Evolutionary conservation across 192 early-diverging fungal genomes (phyloP).

Genomic region (Funneliformis mosseae): DNA sequence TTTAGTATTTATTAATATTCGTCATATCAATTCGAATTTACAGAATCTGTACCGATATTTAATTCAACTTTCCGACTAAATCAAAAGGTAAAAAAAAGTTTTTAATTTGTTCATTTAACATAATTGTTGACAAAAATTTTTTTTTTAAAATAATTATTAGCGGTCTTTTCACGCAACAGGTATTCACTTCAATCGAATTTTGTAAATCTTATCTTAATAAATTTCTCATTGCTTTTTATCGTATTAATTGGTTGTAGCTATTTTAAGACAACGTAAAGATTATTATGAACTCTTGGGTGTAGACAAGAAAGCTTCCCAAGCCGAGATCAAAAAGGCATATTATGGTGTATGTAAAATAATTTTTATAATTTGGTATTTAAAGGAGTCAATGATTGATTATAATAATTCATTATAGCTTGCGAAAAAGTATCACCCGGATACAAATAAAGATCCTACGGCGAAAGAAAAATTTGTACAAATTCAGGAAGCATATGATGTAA

Average conservation of each 20-base stretch:
- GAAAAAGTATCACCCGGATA: conserved; percentile 97
- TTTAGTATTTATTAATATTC: background rate
- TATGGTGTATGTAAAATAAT: conserved; percentile 65
- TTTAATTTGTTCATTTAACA: background rate
- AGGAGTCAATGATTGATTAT: conserved; percentile 28
- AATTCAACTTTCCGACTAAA: background rate
- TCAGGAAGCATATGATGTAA: conserved; percentile 90
- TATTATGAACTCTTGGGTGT: conserved; percentile 89
- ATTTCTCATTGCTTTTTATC: background rate
- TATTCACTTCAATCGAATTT: background rate
- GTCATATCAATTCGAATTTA: background rate
- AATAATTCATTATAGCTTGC: conserved; percentile 64
- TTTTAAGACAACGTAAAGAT: conserved; percentile 52
- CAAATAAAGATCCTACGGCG: conserved; percentile 88
- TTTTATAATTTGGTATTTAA: conserved; percentile 15
- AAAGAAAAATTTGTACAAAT: conserved; percentile 98
- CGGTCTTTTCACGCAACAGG: conserved; percentile 28
- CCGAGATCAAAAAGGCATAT: conserved; percentile 97
- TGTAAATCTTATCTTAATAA: background rate
- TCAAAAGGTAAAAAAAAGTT: background rate
- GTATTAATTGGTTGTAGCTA: background rate
- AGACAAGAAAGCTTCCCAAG: conserved; percentile 69
- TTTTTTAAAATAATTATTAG: background rate
- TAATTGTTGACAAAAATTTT: background rate
- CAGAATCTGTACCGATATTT: background rate